A percentile compares a stretch with the other conserved stretches of the same genome.
These are phyloP conservation scores for Botryotinia calthae DNA, from an alignment of 2,329 filamentous ascomycete genomes.

Conservation along the genomic window DNA sequence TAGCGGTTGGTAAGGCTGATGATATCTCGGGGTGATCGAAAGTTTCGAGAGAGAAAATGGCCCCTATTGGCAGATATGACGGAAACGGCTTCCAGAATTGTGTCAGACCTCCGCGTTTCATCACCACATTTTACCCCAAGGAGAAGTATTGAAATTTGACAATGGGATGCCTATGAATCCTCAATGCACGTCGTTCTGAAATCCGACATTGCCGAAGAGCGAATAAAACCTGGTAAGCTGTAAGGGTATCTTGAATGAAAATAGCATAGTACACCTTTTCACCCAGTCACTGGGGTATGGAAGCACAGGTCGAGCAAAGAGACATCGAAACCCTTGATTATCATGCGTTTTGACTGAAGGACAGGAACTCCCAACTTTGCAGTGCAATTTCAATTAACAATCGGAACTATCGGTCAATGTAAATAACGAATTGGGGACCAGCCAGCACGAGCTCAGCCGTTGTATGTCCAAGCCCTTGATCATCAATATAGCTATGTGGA, in stretches of 20 bases:
- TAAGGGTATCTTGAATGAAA: not conserved
- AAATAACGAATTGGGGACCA: not conserved
- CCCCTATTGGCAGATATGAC: not conserved
- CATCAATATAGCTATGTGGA: not conserved
- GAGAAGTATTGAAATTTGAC: not conserved
- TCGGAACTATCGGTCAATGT: not conserved
- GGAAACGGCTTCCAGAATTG: constrained; percentile 2
- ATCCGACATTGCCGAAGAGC: constrained; percentile 12
- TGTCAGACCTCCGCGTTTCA: constrained; percentile 17
- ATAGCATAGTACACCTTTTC: not conserved
- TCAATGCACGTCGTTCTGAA: not conserved
- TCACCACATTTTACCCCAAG: not conserved
- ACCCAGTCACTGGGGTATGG: not conserved
- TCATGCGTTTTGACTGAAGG: not conserved
- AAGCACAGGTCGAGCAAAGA: not conserved
- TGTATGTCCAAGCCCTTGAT: not conserved
- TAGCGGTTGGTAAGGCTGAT: constrained; percentile 25
- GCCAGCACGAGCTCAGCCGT: not conserved
- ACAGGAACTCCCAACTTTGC: not conserved
- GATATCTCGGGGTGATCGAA: not conserved
- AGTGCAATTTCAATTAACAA: not conserved
- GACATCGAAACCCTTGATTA: not conserved
- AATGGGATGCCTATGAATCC: not conserved
- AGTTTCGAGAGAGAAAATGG: not conserved
- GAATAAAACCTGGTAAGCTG: not conserved